phyloP scores from a whole-genome alignment of 345 rosid genomes.

The Xanthoceras sorbifolium region DNA sequence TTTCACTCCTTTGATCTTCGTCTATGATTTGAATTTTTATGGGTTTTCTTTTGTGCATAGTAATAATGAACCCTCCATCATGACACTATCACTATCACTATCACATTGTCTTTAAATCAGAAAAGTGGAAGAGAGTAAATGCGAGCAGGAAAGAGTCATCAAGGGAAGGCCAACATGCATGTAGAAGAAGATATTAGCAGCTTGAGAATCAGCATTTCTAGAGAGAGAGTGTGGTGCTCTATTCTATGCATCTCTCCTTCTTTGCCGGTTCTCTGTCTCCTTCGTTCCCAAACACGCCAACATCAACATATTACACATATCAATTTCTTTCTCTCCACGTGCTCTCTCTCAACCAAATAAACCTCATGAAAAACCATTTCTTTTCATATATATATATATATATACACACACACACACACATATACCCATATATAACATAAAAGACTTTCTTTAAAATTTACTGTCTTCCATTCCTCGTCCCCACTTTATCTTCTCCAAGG shows the following conservation, averaged over 20 bases:
- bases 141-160: slow-evolving; percentile 12
- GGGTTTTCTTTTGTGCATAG: neutral
- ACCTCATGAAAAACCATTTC: neutral
- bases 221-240: slow-evolving; percentile 29
- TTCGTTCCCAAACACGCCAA: slow-evolving; percentile 32
- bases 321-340: slow-evolving; percentile 21
- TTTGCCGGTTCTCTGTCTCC: slow-evolving; percentile 45
- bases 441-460: slow-evolving; percentile 18
- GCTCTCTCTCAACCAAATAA: slow-evolving; percentile 8
- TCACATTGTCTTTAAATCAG: slow-evolving; percentile 14
- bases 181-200: slow-evolving; percentile 21
- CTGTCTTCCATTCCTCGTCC: slow-evolving; percentile 26
- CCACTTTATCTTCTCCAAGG: slow-evolving; percentile 36
- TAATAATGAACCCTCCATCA: neutral
- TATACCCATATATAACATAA: slow-evolving; percentile 5
- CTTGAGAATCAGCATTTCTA: slow-evolving; percentile 34
- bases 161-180: neutral
- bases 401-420: neutral
- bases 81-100: neutral
- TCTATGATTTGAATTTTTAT: neutral
- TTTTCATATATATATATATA: neutral
- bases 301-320: slow-evolving; percentile 3
- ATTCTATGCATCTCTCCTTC: slow-evolving; percentile 36
- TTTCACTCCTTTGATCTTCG: neutral
- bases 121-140: slow-evolving; percentile 35